phyloP scores from a whole-genome alignment of 129 eudicot genomes.

The sunflower (Helianthus annuus) region DNA sequence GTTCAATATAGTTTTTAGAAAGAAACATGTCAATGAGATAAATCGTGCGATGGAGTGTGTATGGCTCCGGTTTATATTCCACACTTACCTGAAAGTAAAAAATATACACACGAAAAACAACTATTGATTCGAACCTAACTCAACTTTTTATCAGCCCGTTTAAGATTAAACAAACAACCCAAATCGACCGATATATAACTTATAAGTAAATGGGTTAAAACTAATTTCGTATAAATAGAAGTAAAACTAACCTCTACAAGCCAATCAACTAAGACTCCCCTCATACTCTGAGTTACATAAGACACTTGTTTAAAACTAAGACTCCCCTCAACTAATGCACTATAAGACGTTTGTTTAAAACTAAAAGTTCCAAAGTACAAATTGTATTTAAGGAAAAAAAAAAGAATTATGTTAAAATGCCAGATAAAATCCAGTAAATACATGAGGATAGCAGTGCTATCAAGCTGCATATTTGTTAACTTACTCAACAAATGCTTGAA shows the following conservation, averaged over 20 bases:
- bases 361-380: no score
- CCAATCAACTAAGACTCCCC: slow-evolving; percentile 80
- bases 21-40: slow-evolving; percentile 68
- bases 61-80: slow-evolving; percentile 65
- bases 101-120: not conserved
- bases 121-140: not conserved
- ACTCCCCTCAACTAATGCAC: no score
- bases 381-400: no score
- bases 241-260: slow-evolving; percentile 71
- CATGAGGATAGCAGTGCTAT: no score
- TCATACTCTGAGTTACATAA: slow-evolving; percentile 71
- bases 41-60: slow-evolving; percentile 70
- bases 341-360: no score
- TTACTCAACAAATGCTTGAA: no score
- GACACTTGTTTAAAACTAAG: no score
- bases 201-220: slow-evolving; percentile 6
- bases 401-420: no score
- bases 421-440: no score
- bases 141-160: not conserved
- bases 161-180: slow-evolving; percentile 8
- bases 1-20: slow-evolving; percentile 58
- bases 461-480: no score
- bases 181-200: not conserved
- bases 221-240: not conserved
- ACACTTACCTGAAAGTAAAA: slow-evolving; percentile 67